A percentile compares a stretch with the other conserved stretches of the same genome.
These are phyloP conservation scores for Rhizopogon roseolus DNA, from an alignment of 768 basidiomycete species.

Conservation along the genomic window DNA sequence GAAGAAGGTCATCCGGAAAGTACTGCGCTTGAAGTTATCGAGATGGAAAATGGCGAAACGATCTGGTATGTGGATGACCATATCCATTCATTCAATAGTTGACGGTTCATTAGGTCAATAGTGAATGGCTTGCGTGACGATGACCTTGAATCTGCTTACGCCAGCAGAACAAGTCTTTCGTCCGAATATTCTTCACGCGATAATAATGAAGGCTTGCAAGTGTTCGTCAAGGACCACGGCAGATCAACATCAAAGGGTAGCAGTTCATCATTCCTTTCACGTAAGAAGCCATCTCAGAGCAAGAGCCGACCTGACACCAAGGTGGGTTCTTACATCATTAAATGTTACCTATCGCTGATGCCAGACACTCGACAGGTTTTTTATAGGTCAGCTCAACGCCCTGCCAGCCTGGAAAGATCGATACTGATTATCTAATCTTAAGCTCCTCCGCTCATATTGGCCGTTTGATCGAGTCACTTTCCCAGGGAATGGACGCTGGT, in stretches of 20 bases:
- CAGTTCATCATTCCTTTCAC: constrained; percentile 49
- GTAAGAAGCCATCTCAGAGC: constrained; percentile 51
- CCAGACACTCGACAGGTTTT: constrained; percentile 17
- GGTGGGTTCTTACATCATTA: constrained; percentile 36
- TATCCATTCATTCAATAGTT: background rate
- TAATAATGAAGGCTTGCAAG: constrained; percentile 50
- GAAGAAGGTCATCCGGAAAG: constrained; percentile 33
- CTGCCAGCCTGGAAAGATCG: constrained; percentile 8
- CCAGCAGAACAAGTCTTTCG: constrained; percentile 63
- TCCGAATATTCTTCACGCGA: constrained; percentile 64
- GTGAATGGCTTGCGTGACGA: constrained; percentile 81
- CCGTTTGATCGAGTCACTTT: constrained; percentile 77
- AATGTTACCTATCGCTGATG: background rate
- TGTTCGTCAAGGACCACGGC: constrained; percentile 74
- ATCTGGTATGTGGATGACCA: constrained; percentile 56
- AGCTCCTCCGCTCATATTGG: constrained; percentile 73
- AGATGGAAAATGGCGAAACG: constrained; percentile 83
- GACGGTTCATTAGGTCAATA: constrained; percentile 48
- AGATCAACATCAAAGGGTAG: constrained; percentile 66
- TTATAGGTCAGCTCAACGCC: constrained; percentile 10
- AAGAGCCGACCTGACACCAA: constrained; percentile 78
- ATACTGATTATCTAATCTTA: constrained; percentile 61
- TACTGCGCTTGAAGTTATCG: constrained; percentile 73
- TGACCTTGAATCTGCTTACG: constrained; percentile 65
- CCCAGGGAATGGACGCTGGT: constrained; percentile 76